Conservation (phyloP, 768 basidiomycete genomes). For the Trametes meyenii region DNA sequence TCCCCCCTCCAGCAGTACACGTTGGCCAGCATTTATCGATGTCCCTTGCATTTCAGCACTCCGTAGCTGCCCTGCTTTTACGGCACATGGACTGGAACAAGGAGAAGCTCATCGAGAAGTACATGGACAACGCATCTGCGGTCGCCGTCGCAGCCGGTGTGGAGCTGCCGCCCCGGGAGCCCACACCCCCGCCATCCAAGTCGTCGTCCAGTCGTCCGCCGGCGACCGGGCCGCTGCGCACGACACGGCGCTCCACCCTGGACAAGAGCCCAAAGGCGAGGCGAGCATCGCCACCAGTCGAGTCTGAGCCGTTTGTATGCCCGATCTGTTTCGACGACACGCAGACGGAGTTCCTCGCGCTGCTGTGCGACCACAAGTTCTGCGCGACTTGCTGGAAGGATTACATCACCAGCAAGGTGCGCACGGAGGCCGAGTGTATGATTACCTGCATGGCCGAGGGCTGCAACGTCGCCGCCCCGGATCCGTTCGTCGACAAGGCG, state of each 20-base stretch:
- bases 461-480: conserved; percentile 67
- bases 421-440: conserved; percentile 73
- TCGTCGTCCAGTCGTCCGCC: conserved; percentile 40
- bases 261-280: conserved; percentile 34
- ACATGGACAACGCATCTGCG: conserved; percentile 86
- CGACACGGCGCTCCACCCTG: conserved; percentile 30
- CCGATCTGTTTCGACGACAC: conserved; percentile 91
- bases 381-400: conserved; percentile 84
- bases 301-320: conserved; percentile 74
- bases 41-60: conserved; percentile 45
- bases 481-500: conserved; percentile 59
- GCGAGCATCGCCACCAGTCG: conserved; percentile 32
- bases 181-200: conserved; percentile 30
- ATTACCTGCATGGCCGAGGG: conserved; percentile 83
- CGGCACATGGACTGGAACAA: conserved; percentile 93
- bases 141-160: conserved; percentile 80
- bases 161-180: conserved; percentile 43
- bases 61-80: conserved; percentile 76
- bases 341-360: conserved; percentile 60
- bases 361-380: conserved; percentile 85
- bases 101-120: conserved; percentile 93
- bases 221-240: conserved; percentile 31
- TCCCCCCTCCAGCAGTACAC: conserved; percentile 24
- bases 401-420: conserved; percentile 79
- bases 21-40: background rate